phyloP scores from a whole-genome alignment of 768 basidiomycete genomes.

The Suillus discolor region DNA sequence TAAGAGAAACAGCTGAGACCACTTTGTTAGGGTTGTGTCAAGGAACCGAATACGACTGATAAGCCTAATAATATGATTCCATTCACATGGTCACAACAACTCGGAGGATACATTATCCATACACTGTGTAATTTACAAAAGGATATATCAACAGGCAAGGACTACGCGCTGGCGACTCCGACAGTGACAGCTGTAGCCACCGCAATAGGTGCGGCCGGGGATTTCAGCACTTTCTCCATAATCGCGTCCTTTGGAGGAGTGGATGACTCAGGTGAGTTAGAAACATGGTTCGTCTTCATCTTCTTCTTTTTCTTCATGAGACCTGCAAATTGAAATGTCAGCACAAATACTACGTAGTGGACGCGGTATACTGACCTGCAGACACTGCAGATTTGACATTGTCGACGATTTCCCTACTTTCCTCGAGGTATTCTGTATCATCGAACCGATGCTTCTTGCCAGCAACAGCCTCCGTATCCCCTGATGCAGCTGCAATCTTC shows the following conservation, averaged over 20 bases:
- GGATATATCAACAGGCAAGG: neutral
- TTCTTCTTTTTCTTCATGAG: slow-evolving; percentile 80
- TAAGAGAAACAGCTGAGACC: neutral
- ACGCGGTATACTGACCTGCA: slow-evolving; percentile 53
- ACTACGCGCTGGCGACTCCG: slow-evolving; percentile 15
- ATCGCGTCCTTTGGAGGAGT: slow-evolving; percentile 17
- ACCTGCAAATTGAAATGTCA: slow-evolving; percentile 43
- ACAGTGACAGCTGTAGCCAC: slow-evolving; percentile 18
- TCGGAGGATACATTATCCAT: neutral
- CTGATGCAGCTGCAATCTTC: slow-evolving; percentile 53
- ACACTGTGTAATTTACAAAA: slow-evolving; percentile 1
- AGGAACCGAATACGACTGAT: neutral
- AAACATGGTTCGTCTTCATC: slow-evolving; percentile 43
- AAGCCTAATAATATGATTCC: neutral
- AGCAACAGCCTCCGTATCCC: slow-evolving; percentile 48
- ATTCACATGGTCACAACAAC: neutral
- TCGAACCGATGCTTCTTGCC: slow-evolving; percentile 91
- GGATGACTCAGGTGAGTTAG: slow-evolving; percentile 24
- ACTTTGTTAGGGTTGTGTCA: neutral
- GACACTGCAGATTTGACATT: slow-evolving; percentile 90
- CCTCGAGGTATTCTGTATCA: slow-evolving; percentile 89
- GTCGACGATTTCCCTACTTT: slow-evolving; percentile 89
- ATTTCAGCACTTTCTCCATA: slow-evolving; percentile 4
- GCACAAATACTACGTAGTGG: slow-evolving; percentile 11
- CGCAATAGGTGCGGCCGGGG: slow-evolving; percentile 14